These are phyloP conservation scores for Cercophora scortea DNA, from an alignment of 495 filamentous ascomycete genomes.

Conservation along the genomic window DNA sequence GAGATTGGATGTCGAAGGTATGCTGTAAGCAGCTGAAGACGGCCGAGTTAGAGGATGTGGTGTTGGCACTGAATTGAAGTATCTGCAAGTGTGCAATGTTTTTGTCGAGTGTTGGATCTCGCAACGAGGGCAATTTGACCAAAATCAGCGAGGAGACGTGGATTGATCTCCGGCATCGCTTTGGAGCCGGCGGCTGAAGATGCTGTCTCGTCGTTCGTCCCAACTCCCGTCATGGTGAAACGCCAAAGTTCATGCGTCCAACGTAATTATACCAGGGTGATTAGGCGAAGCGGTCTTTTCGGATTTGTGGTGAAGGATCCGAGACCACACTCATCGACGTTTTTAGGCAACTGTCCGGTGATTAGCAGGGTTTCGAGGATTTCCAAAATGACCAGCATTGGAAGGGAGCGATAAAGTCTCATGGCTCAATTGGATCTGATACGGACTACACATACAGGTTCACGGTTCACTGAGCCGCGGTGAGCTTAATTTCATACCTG, in stretches of 20 bases:
- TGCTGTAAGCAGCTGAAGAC: not conserved
- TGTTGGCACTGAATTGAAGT: not conserved
- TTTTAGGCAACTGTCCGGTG: no score
- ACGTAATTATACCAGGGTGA: not conserved
- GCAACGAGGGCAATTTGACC: not conserved
- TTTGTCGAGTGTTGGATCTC: no score
- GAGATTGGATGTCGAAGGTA: not conserved
- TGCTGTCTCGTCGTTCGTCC: constrained; percentile 1
- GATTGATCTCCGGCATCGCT: not conserved
- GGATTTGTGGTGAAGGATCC: no score
- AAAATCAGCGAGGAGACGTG: not conserved
- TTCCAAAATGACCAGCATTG: not conserved
- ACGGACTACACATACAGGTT: not conserved
- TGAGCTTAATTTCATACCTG: not conserved
- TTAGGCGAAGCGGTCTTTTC: not conserved
- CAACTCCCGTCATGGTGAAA: constrained; percentile 7
- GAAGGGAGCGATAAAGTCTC: not conserved
- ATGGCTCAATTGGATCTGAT: not conserved
- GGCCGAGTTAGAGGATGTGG: not conserved
- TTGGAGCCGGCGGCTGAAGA: constrained; percentile 7
- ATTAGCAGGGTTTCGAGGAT: no score
- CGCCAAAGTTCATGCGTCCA: constrained; percentile 8
- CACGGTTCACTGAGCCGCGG: not conserved
- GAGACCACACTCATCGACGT: no score
- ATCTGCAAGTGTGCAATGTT: not conserved